These are phyloP conservation scores for Luzula sylvatica DNA, from an alignment of 176 grass and related monocot genomes.

Conservation along the genomic window DNA sequence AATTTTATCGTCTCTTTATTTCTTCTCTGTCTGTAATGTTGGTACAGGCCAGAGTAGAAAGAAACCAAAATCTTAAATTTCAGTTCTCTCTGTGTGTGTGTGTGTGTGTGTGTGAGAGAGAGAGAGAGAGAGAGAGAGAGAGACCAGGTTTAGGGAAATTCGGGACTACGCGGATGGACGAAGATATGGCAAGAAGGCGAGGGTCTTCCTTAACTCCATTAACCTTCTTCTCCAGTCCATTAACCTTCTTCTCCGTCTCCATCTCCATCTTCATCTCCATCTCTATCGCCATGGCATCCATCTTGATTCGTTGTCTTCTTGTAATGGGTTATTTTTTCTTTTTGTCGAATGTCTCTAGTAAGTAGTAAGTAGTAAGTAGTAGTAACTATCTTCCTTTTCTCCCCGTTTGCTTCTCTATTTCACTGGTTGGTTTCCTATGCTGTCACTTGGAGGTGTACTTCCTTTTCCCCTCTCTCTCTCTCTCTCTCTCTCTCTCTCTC, in stretches of 20 bases:
- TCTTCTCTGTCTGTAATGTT: no score
- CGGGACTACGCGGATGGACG: conserved; percentile 84
- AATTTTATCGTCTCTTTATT: no score
- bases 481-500: conserved; percentile 17
- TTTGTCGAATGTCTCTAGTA: conserved; percentile 25
- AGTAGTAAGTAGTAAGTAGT: no score
- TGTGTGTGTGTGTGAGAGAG: not conserved
- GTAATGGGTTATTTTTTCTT: conserved; percentile 17
- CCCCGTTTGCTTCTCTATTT: not conserved
- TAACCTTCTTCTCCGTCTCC: conserved; percentile 18
- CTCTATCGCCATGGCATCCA: not conserved
- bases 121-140: not conserved
- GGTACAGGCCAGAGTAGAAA: no score
- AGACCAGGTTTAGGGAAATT: conserved; percentile 93
- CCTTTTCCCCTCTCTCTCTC: conserved; percentile 6
- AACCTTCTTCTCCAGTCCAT: not conserved
- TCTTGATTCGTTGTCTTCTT: not conserved
- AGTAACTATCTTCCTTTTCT: no score
- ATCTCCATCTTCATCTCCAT: conserved; percentile 2
- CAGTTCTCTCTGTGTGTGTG: no score
- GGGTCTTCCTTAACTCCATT: conserved; percentile 33
- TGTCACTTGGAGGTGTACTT: conserved; percentile 3
- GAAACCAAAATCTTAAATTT: no score
- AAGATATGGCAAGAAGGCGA: conserved; percentile 63
- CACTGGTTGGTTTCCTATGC: conserved; percentile 5